These are phyloP conservation scores for Geotrichum candidum DNA, from an alignment of 1,139 yeast species.

Conservation along the genomic window DNA sequence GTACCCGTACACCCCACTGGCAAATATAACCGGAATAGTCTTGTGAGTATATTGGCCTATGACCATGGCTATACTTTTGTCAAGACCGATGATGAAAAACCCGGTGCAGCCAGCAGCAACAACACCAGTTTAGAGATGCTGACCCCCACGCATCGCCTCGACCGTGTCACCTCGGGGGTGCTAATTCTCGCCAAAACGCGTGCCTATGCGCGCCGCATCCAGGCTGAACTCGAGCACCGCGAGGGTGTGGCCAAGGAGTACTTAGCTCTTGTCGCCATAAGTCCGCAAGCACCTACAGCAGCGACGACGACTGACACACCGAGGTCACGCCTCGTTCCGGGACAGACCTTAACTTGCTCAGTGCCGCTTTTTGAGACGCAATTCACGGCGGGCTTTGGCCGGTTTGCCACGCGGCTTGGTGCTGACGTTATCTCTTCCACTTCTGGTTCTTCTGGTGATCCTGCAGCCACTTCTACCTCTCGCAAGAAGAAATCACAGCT, in stretches of 20 bases:
- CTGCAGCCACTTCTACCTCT: too few species aligned
- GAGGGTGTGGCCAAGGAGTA: slow-evolving; percentile 40
- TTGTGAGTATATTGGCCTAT: slow-evolving; percentile 19
- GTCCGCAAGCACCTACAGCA: background rate
- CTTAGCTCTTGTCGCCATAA: slow-evolving; percentile 48
- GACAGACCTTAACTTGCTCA: slow-evolving; percentile 3
- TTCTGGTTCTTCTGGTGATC: background rate
- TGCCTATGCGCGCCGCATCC: background rate
- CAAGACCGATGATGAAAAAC: background rate
- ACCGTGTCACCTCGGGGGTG: slow-evolving; percentile 70
- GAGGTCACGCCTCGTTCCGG: background rate
- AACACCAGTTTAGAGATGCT: background rate
- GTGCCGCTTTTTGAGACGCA: slow-evolving; percentile 14
- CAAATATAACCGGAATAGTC: slow-evolving; percentile 8
- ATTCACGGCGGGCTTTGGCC: slow-evolving; percentile 8
- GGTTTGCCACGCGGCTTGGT: background rate
- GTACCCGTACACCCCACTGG: slow-evolving; percentile 19
- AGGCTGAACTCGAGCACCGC: background rate
- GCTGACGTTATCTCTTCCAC: background rate
- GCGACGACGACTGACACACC: background rate
- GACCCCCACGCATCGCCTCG: slow-evolving; percentile 48
- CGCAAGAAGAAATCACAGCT: background rate
- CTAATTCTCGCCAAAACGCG: slow-evolving; percentile 46
- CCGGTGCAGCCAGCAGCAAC: background rate
- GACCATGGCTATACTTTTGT: slow-evolving; percentile 19